Base-by-base conservation (phyloP, 2,329 filamentous ascomycete genomes). In the Parascedosporium putredinis region DNA sequence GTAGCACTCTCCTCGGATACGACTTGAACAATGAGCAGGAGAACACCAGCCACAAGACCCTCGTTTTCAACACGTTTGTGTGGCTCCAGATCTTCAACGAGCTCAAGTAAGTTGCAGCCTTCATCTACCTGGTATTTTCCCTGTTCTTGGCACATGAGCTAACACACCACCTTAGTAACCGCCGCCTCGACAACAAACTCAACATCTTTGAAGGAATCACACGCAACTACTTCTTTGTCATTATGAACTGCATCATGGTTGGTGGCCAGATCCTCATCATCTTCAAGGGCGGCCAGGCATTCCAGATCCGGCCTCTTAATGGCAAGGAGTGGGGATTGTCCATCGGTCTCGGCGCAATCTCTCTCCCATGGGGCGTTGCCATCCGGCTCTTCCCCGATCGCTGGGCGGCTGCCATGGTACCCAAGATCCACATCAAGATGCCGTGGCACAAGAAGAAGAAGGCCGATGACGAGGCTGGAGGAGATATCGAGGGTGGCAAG, bases 141-240 rank as follows among this genome's bases (percentile, higher is more conserved):
- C 16, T 16, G 5, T 14, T 24, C 7, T n/a, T 14, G 8, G 16
- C 4, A 46, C 34, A 68, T 69, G 22, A 56, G 59, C 62, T 62
- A 54, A 62, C 55, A 18, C n/a, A 18, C 76, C 71, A 5, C 16
- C 14, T 42, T 14, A 49, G 47, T 70, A 91, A 88, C 68, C 83
- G 85, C 50, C 83, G 86, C 12, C 76, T 95, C 14, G 89, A 95
- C 65, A 95, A 94, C 66, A 80, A 79, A 51, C 83, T 93, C 69
- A 95, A 95, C 64, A 84, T 95, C 51, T 88, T 95, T 52, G 88
- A 94, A 64, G 86, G 86, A 50, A 79, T 95, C 51, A 75, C 77
- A 18, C 76, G 75, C 57, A 95, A 95, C 63, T 81, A 75, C 60
- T 93, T 90, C 73, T 95, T 95, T 70, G 75, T 90, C 25, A 71